phyloP scores from a whole-genome alignment of 2,329 filamentous ascomycete species.

The Metarhizium guizhouense region DNA sequence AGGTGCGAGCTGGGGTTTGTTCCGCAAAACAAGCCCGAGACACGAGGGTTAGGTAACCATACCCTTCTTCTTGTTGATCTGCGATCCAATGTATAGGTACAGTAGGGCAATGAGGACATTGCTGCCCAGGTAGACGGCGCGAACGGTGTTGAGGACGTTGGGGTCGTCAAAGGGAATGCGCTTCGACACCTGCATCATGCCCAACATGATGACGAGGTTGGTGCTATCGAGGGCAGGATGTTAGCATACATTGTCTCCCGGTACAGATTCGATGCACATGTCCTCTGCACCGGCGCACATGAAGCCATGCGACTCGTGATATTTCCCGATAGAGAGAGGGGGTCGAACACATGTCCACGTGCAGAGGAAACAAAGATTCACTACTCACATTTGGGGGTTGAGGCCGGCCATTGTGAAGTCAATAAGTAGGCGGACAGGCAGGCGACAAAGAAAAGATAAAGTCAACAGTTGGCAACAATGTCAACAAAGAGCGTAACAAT shows the following conservation, averaged over 20 bases:
- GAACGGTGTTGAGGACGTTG: constrained; percentile 45
- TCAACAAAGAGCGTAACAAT: not conserved
- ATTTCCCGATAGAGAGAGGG: not conserved
- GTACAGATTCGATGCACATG: not conserved
- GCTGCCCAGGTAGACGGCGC: constrained; percentile 46
- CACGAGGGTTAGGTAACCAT: constrained; percentile 20
- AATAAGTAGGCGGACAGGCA: not conserved
- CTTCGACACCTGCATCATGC: constrained; percentile 98
- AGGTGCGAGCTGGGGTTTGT: too few relatives aligned
- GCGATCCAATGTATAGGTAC: constrained; percentile 75
- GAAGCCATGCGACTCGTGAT: not conserved
- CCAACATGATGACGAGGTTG: constrained; percentile 89
- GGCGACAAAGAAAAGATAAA: constrained; percentile 4
- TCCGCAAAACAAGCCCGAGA: not conserved
- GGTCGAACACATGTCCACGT: not conserved
- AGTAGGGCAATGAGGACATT: constrained; percentile 76
- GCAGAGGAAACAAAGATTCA: not conserved
- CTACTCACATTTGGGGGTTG: constrained; percentile 54
- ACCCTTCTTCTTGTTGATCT: constrained; percentile 98
- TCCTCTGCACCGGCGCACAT: not conserved
- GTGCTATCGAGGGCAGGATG: constrained; percentile 44
- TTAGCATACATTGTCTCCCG: constrained; percentile 13
- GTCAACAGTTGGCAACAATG: not conserved
- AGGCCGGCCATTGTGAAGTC: constrained; percentile 47
- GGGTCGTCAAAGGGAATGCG: constrained; percentile 89